These are phyloP conservation scores for Alternaria hordeiaustralica DNA, from an alignment of 2,329 filamentous ascomycete species.

Conservation along the genomic window DNA sequence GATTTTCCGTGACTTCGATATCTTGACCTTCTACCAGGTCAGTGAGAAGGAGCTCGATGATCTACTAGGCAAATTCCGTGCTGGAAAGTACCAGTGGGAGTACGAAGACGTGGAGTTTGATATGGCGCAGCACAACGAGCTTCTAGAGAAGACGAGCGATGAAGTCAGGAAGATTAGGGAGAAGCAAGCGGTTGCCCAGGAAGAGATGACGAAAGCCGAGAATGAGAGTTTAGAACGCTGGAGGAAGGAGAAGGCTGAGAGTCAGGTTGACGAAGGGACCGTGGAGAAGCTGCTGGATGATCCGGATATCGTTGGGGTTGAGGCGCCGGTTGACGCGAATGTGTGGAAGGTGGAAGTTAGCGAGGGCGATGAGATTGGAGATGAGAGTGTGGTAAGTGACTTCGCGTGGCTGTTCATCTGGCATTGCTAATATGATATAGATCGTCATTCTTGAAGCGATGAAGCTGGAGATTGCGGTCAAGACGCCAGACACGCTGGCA, in stretches of 20 bases:
- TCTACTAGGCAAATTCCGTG: slow-evolving; percentile 56
- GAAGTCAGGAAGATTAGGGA: slow-evolving; percentile 57
- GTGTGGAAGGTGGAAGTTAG: slow-evolving; percentile 54
- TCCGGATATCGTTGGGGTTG: slow-evolving; percentile 46
- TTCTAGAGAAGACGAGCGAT: slow-evolving; percentile 55
- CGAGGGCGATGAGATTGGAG: slow-evolving; percentile 46
- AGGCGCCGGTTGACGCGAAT: slow-evolving; percentile 55
- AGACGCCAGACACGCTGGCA: slow-evolving; percentile 38
- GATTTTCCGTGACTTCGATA: slow-evolving; percentile 65
- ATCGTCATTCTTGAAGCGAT: slow-evolving; percentile 55
- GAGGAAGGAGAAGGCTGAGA: slow-evolving; percentile 53
- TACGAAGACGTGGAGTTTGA: slow-evolving; percentile 60
- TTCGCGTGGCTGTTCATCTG: not conserved
- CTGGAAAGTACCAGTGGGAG: slow-evolving; percentile 60
- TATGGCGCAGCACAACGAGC: slow-evolving; percentile 61
- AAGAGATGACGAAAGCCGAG: slow-evolving; percentile 56
- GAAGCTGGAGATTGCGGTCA: slow-evolving; percentile 57
- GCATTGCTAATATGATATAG: slow-evolving; percentile 18
- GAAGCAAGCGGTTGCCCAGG: slow-evolving; percentile 57
- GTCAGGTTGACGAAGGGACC: slow-evolving; percentile 55
- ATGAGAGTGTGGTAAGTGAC: slow-evolving; percentile 38
- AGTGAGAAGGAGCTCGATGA: slow-evolving; percentile 59
- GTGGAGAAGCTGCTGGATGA: slow-evolving; percentile 59
- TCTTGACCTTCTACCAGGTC: slow-evolving; percentile 63
- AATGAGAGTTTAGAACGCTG: slow-evolving; percentile 53